These are phyloP conservation scores for Solanum lycopersicoides DNA, from an alignment of 257 asterid genomes.

Conservation along the genomic window DNA sequence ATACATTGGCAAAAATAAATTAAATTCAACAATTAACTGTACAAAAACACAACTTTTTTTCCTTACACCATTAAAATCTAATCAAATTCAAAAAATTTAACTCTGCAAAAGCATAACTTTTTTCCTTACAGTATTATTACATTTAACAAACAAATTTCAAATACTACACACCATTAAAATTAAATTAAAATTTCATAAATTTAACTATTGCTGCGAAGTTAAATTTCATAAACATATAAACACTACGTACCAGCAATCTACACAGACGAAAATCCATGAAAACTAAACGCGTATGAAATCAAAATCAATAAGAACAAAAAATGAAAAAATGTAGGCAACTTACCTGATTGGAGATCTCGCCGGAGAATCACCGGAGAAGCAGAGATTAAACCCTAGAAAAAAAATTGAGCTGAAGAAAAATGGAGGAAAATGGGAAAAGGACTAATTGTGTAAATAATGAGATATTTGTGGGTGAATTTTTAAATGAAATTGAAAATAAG, in stretches of 20 bases:
- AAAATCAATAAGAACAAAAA: background rate
- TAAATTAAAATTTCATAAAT: background rate
- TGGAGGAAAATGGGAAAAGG: background rate
- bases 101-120: background rate
- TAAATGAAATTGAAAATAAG: background rate
- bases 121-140: background rate
- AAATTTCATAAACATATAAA: background rate
- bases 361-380: background rate
- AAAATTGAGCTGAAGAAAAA: background rate
- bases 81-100: background rate
- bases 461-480: background rate
- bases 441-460: background rate
- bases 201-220: background rate
- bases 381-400: background rate
- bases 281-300: background rate
- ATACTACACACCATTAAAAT: background rate
- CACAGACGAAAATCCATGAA: background rate
- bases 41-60: background rate
- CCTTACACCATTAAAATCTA: background rate
- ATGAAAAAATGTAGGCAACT: background rate
- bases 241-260: background rate
- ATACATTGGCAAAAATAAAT: background rate
- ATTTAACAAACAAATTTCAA: background rate
- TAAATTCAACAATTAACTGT: background rate
- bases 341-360: conserved; percentile 31